Conservation (phyloP, 2,329 filamentous ascomycete genomes). For the Amylocarpus encephaloides region DNA sequence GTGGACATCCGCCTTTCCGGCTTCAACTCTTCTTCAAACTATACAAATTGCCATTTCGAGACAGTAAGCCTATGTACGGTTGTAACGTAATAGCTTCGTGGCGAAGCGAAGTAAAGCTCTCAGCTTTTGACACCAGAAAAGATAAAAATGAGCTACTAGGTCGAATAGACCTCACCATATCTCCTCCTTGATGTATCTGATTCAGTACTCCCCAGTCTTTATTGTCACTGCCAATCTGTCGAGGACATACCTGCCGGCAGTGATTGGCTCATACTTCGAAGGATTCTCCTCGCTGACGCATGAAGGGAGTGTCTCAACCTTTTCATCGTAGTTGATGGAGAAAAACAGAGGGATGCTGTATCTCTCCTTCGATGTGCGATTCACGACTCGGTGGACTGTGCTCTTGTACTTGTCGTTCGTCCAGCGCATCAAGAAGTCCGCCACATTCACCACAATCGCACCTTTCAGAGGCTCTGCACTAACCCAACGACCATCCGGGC, state of each 20-base stretch:
- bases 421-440: slow-evolving; percentile 44
- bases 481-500: slow-evolving; percentile 40
- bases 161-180: no score
- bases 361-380: slow-evolving; percentile 42
- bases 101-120: no score
- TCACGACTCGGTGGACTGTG: slow-evolving; percentile 50
- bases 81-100: no score
- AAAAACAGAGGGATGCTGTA: slow-evolving; percentile 54
- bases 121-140: no score
- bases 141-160: no score
- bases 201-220: slow-evolving; percentile 25
- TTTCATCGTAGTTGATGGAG: slow-evolving; percentile 30
- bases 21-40: no score
- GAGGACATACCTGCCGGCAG: slow-evolving; percentile 28
- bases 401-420: slow-evolving; percentile 47
- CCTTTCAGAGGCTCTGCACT: slow-evolving; percentile 38
- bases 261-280: slow-evolving; percentile 26
- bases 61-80: no score
- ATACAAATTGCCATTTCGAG: no score
- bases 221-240: slow-evolving; percentile 27
- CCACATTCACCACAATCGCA: slow-evolving; percentile 47
- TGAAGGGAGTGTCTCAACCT: slow-evolving; percentile 26
- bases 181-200: no score
- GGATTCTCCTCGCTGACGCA: slow-evolving; percentile 26
- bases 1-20: no score